Base-by-base conservation (phyloP, 805 yeast species). In the Kodamaea neixiangensis region DNA sequence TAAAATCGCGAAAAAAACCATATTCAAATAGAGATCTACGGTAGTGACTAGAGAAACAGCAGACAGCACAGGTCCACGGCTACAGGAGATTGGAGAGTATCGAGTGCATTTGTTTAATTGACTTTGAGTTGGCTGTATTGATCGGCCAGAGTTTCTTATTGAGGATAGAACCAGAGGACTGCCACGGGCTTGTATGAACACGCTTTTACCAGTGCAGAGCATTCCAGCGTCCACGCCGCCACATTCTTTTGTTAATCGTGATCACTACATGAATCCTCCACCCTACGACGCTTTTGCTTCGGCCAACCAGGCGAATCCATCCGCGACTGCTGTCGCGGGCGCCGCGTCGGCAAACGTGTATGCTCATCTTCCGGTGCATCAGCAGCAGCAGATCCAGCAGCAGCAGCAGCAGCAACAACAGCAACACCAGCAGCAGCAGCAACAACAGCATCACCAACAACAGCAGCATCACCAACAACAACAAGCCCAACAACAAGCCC, bases 331-430 rank as follows among this genome's bases (percentile, higher is more conserved):
- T 33, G 14, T 38, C 31, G 34, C 47, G 5, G 47, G 47, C 11
- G 41, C 41, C 20, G 41, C 41, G 4, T 17, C 21, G 21, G 41
- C 22, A 14, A 47, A 20, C 40, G 15, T 43, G 38, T 48, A 48
- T 18, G 51, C 50, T 7, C 56, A 46, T 22, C 51, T 50, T 19
- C 45, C 48, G 3, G 44, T 40, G 34, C 56, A 53, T 31, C 57
- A 54, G 7, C 47, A 33, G n/a, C 53, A 46, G 14, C 53, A 44
- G 49, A 11, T 46, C 5, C 49, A 34, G 15, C 53, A 50, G n/a
- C 19, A 40, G 18, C 49, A 29, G 17, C 49, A 46, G 17, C 34
- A 31, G 20, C 53, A 46, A 21, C 52, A 43, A 22, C 42, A 20
- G 2, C 49, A 42, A n/a, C 52, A 46, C 34, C 44, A 25, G 29